Evolutionary conservation across 2,329 filamentous ascomycete species (phyloP), one percentile per base, ranked within the genome.

Genomic region (Xylaria sp.): DNA sequence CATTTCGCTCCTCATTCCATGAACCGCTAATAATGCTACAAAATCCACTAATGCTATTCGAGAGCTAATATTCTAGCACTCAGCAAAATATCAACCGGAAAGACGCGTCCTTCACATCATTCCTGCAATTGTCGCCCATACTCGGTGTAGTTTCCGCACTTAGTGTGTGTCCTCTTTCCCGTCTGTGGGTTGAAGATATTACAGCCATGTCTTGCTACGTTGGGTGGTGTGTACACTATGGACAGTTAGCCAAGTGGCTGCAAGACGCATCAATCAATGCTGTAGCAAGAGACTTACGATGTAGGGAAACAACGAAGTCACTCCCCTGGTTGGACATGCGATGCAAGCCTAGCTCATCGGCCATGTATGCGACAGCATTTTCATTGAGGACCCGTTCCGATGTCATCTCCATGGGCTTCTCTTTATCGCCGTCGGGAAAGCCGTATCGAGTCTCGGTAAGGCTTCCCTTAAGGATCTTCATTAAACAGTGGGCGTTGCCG

Each of bases 281-380:
- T n/a, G 5, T 39, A 25, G 51, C 53, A 33, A 33, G 38, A 33
- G 13, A 81, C 85, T 74, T 82, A 88, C 86, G 81, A 80, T 97
- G 94, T 70, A 97, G 81, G 63, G 93, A 97, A 55, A 97, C 90
- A 71, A 94, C 94, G 76, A 91, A 89, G 77, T 93, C 87, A 73
- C 86, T 84, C 54, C 92, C 89, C 29, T 87, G 87, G 78, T 97
- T 97, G 71, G 87, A 88, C 66, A 97, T 90, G 61, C 90, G 89
- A 80, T 97, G 94, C 47, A 97, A 84, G 22, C 94, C 94, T 31
- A 97, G 88, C 81, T 93, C 88, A 77, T 97, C 94, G 44, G 92
- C 92, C 90, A 97, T 97, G 79, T 97, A 97, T 9, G 93, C 90
- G 44, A 97, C 93, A 69, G 91, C 83, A 71, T 95, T 90, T 75